Base-by-base conservation (phyloP, 495 filamentous ascomycete genomes). In the Tuber borchii region DNA sequence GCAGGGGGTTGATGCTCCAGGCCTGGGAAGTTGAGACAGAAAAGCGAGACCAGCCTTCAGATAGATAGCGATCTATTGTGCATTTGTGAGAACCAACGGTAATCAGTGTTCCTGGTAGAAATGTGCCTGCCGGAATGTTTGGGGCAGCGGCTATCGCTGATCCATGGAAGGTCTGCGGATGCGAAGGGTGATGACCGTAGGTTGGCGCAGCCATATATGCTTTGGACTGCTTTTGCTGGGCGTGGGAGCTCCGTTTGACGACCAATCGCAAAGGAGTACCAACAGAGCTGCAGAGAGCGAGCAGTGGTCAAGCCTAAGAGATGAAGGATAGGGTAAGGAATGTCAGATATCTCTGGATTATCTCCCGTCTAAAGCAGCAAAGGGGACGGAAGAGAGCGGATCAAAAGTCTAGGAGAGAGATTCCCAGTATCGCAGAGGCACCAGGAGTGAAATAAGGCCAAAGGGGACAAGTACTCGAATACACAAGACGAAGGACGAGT, bases 1-100 rank as follows among this genome's bases (percentile, higher is more conserved):
- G 48, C 12, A 61, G 2, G 73, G 5, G 56, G 39, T 12, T 40
- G 40, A 26, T 73, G 45, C 22, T n/a, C 70, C 2, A 1, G 31
- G 45, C 10, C 70, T 2, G 6, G 31, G 69, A 42, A 14, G 48
- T 48, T 26, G 61, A 56, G 71, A 56, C 31, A 16, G 48, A 80
- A 74, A n/a, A 68, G 39, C 75, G 71, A 69, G 44, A 79, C 82
- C 69, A 81, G 76, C 82, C 95, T 87, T 99, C 95, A 65, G 95
- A 98, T 44, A 99, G 90, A 86, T 99, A 99, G 84, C 94, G 96
- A 82, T 97, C 95, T 73, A 99, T 95, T n/a, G 94, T 88, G 42
- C 97, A 96, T 76, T 93, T 90, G 84, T 98, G 96, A 76, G 87
- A 88, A 82, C 95, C 95, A 46, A 97, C 93, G 81, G 97, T 94